Evolutionary conservation across 352 stramenopile species (phyloP), one percentile per base, ranked within the genome.

Genomic region (Phytophthora pluvialis): DNA sequence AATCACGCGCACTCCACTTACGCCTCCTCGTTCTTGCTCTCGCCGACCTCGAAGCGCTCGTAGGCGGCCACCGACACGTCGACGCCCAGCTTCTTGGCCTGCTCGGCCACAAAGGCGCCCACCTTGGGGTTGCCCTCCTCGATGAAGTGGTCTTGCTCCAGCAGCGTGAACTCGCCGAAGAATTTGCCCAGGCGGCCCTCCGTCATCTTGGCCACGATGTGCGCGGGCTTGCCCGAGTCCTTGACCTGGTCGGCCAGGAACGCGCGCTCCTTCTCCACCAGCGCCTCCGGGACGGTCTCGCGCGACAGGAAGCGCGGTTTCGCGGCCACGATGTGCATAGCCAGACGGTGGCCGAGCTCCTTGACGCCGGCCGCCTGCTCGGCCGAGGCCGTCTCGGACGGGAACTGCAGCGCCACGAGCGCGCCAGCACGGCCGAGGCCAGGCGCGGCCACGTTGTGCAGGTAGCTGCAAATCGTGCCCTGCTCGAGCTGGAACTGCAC

Each of bases 311-410:
- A 99, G 15, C 78, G 75, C 45, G 95, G 95, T 65, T 95, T 96
- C 45, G 94, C 93, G 13, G 95, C 96, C 16, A 98, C 96, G 56
- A 98, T 87, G 75, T 99, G 96, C 96, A 99, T 99, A 18, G 95
- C 96, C 42, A 99, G 72, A 63, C 91, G 95, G 67, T 98, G 97
- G 29, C 93, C 96, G 5, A 93, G 74, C 36, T 89, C 78, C 57
- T 89, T 75, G 4, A 97, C 78, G 7, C 72, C 74, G 35, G 88
- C 59, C 28, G 51, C 59, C 68, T 88, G 77, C 48, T 88, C 81
- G 12, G 68, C 61, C 38, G 80, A 72, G 6, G 75, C 72, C 7
- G 75, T 72, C 16, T 80, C 69, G 38, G 69, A 77, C 11, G 81
- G 74, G 61, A 81, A 93, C 69, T 97, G 80, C 36, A 98, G 56